These are phyloP conservation scores for Kwoniella shandongensis DNA, from an alignment of 768 basidiomycete genomes.

Conservation along the genomic window DNA sequence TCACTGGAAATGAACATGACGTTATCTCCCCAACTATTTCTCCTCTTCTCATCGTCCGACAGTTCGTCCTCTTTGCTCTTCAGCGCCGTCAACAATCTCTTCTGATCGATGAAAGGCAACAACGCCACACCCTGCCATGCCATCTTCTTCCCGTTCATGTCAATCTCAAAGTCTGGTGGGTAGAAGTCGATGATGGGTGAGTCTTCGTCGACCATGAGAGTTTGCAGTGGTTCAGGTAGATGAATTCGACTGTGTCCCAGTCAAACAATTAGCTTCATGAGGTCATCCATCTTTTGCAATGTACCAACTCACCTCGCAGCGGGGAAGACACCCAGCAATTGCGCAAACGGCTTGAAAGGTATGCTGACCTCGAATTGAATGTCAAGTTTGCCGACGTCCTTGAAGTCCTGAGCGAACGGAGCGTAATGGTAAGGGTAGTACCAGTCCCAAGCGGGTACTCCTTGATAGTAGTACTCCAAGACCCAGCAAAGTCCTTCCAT, in stretches of 20 bases:
- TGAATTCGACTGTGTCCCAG: slow-evolving; percentile 75
- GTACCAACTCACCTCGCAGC: slow-evolving; percentile 63
- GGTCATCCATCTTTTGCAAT: neutral
- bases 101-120: slow-evolving; percentile 89
- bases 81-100: slow-evolving; percentile 81
- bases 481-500: slow-evolving; percentile 96
- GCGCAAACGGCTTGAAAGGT: slow-evolving; percentile 96
- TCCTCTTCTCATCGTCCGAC: slow-evolving; percentile 72
- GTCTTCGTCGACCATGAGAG: slow-evolving; percentile 77
- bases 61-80: slow-evolving; percentile 61
- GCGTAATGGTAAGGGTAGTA: slow-evolving; percentile 98
- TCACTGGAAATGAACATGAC: slow-evolving; percentile 74
- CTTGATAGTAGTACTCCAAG: slow-evolving; percentile 96
- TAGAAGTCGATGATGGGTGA: slow-evolving; percentile 98
- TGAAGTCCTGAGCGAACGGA: slow-evolving; percentile 94
- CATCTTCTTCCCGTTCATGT: slow-evolving; percentile 99
- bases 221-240: slow-evolving; percentile 81
- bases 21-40: slow-evolving; percentile 83
- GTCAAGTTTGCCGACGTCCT: slow-evolving; percentile 71
- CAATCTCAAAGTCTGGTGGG: slow-evolving; percentile 84
- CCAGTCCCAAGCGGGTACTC: slow-evolving; percentile 95
- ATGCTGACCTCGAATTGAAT: slow-evolving; percentile 75
- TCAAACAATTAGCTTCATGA: neutral
- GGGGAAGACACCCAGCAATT: slow-evolving; percentile 97
- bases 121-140: slow-evolving; percentile 98